These are phyloP conservation scores for Quercus dentata DNA, from an alignment of 306 rosid species.

Conservation along the genomic window DNA sequence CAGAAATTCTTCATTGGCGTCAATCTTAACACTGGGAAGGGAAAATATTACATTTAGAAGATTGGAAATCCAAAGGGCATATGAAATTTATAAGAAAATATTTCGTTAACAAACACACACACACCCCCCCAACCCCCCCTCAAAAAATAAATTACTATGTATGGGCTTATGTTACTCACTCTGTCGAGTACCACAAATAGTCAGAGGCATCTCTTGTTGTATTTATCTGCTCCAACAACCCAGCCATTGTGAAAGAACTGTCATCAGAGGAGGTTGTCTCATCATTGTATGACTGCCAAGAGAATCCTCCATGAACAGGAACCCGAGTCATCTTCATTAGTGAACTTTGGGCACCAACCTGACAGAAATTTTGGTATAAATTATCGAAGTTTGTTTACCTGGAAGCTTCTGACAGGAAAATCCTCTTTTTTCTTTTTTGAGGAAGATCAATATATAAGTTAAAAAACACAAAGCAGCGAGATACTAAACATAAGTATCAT, in stretches of 20 bases:
- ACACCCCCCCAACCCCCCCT: too few species aligned
- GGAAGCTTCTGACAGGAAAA: background rate
- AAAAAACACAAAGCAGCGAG: background rate
- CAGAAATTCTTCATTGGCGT: slow-evolving; percentile 66
- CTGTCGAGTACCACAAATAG: slow-evolving; percentile 96
- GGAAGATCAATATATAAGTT: background rate
- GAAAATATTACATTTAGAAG: slow-evolving; percentile 7
- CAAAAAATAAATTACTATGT: background rate
- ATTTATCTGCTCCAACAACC: slow-evolving; percentile 91
- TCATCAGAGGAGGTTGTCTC: slow-evolving; percentile 69
- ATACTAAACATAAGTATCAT: background rate
- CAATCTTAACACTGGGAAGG: slow-evolving; percentile 65
- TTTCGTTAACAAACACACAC: background rate
- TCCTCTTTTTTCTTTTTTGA: background rate
- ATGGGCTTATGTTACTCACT: slow-evolving; percentile 57
- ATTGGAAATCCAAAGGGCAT: background rate
- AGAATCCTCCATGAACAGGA: slow-evolving; percentile 83
- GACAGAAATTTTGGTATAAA: slow-evolving; percentile 15
- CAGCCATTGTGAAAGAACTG: slow-evolving; percentile 62
- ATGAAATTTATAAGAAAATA: slow-evolving; percentile 1
- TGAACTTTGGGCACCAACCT: slow-evolving; percentile 86
- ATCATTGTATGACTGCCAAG: slow-evolving; percentile 83
- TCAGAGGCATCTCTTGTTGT: slow-evolving; percentile 89
- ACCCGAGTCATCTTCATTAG: slow-evolving; percentile 85
- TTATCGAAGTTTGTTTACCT: background rate